Evolutionary conservation across 352 stramenopile genomes (phyloP), one percentile per base, ranked within the genome.

Genomic region (Pythium biforme): DNA sequence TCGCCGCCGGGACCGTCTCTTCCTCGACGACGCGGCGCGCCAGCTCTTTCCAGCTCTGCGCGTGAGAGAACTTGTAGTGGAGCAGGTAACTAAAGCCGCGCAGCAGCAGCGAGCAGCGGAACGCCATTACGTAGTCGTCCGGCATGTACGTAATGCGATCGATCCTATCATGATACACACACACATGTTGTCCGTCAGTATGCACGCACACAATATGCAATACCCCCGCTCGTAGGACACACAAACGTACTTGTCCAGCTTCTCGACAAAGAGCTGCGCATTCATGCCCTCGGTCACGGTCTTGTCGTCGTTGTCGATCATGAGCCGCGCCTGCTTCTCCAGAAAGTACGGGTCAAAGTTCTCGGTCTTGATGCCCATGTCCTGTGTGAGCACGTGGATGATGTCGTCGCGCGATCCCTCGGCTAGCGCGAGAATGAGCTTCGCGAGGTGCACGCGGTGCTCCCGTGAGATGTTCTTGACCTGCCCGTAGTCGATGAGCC

Each of bases 401-500:
- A 96, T 88, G 34, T 94, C 84, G 17, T 90, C 85, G 19, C 75
- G 77, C 3, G 73, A 81, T 12, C 77, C 82, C 37, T 89, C 79
- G 0, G 83, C 81, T n/a, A 96, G 76, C 19, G 86, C 83, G 33
- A 96, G 74, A 47, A 96, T 86, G n/a, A 95, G 69, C 67, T 86
- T 84, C n/a, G 89, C 87, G 37, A 95, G 72, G 29, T 86, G 75
- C 57, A 90, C 34, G 1, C 86, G 74, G 40, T 88, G 76, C 62
- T 91, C 73, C 51, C 73, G 74, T 14, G 68, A 80, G 37, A 95
- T 89, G 55, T 94, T 79, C 66, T 95, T 96, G 43, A 95, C 89
- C 64, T 98, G 92, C 17, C 92, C 92, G 56, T 97, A 97, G 73
- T 98, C 92, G 45, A 98, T 95, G 48, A 98, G 72, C 4, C 92